Percentiles rank a stretch among this genome's conserved stretches.
Conservation (phyloP, 2,329 filamentous ascomycete species). For the Xylariaceae sp. region DNA sequence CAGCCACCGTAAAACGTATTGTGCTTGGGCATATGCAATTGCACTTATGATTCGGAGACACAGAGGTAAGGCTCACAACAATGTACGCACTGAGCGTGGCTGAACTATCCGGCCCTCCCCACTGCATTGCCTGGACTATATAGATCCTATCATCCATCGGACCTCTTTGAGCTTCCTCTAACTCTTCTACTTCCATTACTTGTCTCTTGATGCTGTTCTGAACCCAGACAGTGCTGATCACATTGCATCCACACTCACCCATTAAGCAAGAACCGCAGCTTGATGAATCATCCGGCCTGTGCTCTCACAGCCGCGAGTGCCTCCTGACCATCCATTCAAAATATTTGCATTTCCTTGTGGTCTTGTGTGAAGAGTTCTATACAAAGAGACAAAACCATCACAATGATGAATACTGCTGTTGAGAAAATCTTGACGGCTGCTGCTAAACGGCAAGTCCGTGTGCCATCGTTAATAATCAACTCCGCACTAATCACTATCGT, state of each 20-base stretch:
- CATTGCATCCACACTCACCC: neutral
- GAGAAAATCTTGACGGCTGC: neutral
- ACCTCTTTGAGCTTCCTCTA: neutral
- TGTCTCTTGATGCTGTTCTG: too few species aligned
- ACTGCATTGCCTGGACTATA: neutral
- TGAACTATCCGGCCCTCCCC: neutral
- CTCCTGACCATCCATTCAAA: neutral
- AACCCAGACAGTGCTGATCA: too few species aligned
- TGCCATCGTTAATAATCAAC: neutral
- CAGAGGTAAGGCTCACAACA: too few species aligned
- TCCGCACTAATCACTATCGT: neutral
- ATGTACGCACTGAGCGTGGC: too few species aligned
- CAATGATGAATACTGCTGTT: neutral
- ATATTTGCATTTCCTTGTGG: neutral
- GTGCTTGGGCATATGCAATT: too few species aligned
- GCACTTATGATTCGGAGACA: too few species aligned
- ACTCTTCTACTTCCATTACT: neutral
- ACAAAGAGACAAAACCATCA: too few species aligned
- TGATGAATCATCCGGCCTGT: neutral
- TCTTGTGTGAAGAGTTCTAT: neutral
- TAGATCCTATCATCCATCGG: neutral
- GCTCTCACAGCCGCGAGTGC: neutral
- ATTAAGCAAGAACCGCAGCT: neutral
- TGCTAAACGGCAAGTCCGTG: neutral
- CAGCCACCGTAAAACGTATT: too few species aligned